Percentiles rank a stretch among this genome's conserved stretches.
Conservation (phyloP, 2,329 filamentous ascomycete genomes). For the Albifimbria verrucaria region DNA sequence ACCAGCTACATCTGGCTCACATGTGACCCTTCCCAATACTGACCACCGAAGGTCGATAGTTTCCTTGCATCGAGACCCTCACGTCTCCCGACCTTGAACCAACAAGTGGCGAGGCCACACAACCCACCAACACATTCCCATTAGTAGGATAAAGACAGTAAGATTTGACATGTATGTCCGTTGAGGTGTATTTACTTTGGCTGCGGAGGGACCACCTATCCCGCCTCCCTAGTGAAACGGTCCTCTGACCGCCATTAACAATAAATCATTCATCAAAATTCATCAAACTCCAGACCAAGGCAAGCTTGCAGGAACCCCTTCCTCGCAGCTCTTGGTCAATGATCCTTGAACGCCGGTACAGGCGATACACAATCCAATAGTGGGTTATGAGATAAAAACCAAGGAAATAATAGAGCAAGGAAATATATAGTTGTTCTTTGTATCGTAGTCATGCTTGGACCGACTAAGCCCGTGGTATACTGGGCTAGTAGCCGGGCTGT, state of each 20-base stretch:
- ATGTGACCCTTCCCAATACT: too few species aligned
- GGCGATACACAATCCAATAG: conserved; percentile 11
- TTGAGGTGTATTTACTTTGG: neutral
- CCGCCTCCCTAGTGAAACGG: neutral
- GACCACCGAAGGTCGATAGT: too few species aligned
- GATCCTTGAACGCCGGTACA: conserved; percentile 18
- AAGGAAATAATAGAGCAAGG: conserved; percentile 4
- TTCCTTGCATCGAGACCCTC: too few species aligned
- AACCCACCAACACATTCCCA: neutral
- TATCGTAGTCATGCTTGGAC: neutral
- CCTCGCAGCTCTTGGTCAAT: conserved; percentile 10
- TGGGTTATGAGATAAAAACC: conserved; percentile 3
- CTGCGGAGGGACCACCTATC: neutral
- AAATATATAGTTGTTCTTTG: too few species aligned
- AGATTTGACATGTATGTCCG: neutral
- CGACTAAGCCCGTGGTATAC: conserved; percentile 10
- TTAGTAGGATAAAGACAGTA: neutral
- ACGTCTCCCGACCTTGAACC: too few species aligned
- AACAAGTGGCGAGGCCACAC: too few species aligned
- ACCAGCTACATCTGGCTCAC: too few species aligned
- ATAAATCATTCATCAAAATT: conserved; percentile 11
- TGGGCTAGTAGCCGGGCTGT: conserved; percentile 46
- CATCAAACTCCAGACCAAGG: conserved; percentile 21
- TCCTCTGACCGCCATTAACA: conserved; percentile 6
- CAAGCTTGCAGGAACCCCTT: conserved; percentile 9